Percentiles rank a stretch among this genome's conserved stretches.
phyloP scores from a whole-genome alignment of 2,329 filamentous ascomycete genomes.

The Lizonia empirigonia region DNA sequence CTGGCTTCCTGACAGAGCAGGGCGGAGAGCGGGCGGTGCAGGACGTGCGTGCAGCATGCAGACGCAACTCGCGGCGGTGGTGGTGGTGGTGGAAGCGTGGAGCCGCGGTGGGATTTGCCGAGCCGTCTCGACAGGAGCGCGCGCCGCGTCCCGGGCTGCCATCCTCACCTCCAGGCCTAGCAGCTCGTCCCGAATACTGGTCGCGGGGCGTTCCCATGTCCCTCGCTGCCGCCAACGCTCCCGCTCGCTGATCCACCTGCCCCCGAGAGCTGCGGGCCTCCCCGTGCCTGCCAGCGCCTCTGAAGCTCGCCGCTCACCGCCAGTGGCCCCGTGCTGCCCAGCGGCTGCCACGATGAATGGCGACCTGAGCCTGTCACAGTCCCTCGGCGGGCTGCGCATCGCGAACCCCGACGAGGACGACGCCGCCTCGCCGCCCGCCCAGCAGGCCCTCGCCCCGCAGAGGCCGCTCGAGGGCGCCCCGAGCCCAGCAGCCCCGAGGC shows the following conservation, averaged over 20 bases:
- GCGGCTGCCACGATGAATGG: constrained; percentile 72
- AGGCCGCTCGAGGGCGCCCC: constrained; percentile 1
- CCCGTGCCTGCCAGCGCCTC: constrained; percentile 28
- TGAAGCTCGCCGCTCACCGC: constrained; percentile 23
- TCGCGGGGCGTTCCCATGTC: constrained; percentile 41
- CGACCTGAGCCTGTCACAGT: constrained; percentile 89
- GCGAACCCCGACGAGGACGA: constrained; percentile 87
- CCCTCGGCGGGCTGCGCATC: constrained; percentile 91
- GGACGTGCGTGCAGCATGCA: not conserved
- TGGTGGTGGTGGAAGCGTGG: not conserved
- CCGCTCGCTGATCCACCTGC: constrained; percentile 23
- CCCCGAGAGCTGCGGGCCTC: constrained; percentile 25
- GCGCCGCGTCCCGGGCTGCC: constrained; percentile 21
- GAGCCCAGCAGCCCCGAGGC: constrained; percentile 20
- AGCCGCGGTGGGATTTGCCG: constrained; percentile 17
- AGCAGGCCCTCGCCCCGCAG: constrained; percentile 15
- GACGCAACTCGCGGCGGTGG: not conserved
- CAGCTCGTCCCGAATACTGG: constrained; percentile 27
- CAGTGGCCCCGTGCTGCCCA: constrained; percentile 30
- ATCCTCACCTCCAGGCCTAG: constrained; percentile 25
- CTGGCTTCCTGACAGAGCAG: too few relatives aligned
- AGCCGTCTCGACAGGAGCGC: constrained; percentile 26
- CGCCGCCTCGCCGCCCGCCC: constrained; percentile 30
- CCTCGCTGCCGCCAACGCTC: constrained; percentile 23
- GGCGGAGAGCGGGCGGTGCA: too few relatives aligned